Evolutionary conservation across 805 yeast species (phyloP).

Genomic region (Aciculoconidium aculeatum): DNA sequence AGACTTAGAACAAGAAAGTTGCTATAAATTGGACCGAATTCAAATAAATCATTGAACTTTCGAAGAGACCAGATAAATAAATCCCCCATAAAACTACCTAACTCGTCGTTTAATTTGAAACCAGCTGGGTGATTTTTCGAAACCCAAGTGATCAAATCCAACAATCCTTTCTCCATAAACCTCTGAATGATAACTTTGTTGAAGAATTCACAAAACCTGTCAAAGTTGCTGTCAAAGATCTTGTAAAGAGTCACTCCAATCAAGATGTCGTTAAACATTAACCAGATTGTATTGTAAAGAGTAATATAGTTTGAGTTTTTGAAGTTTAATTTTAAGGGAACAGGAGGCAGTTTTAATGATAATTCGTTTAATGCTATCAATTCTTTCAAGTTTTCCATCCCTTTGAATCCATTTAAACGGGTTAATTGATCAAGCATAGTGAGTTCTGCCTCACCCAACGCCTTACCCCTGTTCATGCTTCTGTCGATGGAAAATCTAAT

Average conservation of each 20-base stretch:
- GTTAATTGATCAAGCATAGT: too few relatives aligned
- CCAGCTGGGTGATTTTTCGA: conserved; percentile 86
- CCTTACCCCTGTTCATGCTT: too few relatives aligned
- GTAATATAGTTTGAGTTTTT: conserved; percentile 56
- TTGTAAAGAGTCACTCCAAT: conserved; percentile 59
- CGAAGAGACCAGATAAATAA: conserved; percentile 83
- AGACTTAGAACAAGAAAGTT: conserved; percentile 3
- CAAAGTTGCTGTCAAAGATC: conserved; percentile 31
- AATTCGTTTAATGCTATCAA: conserved; percentile 12
- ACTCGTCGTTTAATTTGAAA: conserved; percentile 79
- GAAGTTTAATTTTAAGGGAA: conserved; percentile 31
- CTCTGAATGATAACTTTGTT: conserved; percentile 27
- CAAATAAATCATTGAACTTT: too few relatives aligned
- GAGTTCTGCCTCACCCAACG: too few relatives aligned
- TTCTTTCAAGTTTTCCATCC: too few relatives aligned
- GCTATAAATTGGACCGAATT: background rate
- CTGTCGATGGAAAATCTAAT: conserved; percentile 60
- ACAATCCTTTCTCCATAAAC: conserved; percentile 41
- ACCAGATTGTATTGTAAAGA: conserved; percentile 84
- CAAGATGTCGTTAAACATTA: conserved; percentile 74
- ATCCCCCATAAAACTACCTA: conserved; percentile 82
- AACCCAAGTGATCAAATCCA: conserved; percentile 57
- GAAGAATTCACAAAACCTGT: conserved; percentile 17
- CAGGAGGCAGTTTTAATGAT: conserved; percentile 27
- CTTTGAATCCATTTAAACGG: too few relatives aligned